These are phyloP conservation scores for Rosa lucieae DNA, from an alignment of 306 rosid species.

Conservation along the genomic window DNA sequence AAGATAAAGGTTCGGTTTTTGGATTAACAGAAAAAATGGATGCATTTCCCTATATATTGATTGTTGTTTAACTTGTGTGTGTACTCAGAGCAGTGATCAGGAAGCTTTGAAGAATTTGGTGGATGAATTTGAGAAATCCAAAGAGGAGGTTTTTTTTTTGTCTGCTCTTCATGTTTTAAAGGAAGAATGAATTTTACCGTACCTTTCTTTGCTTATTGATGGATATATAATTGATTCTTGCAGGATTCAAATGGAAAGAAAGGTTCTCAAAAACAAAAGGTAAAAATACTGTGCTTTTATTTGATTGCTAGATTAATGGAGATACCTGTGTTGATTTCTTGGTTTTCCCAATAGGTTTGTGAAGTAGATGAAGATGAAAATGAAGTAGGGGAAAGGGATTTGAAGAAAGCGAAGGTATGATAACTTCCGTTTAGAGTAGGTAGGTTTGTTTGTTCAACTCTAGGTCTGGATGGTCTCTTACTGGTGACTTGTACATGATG, in stretches of 20 bases:
- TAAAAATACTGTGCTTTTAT: neutral
- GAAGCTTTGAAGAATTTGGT: slow-evolving; percentile 60
- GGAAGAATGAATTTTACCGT: neutral
- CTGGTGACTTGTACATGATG: neutral
- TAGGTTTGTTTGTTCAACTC: neutral
- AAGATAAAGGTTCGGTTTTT: neutral
- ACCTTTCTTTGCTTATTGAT: neutral
- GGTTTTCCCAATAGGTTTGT: slow-evolving; percentile 31
- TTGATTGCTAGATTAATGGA: neutral
- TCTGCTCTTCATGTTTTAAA: neutral
- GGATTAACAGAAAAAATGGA: neutral
- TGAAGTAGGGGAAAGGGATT: slow-evolving; percentile 35
- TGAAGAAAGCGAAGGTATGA: slow-evolving; percentile 48
- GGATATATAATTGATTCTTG: slow-evolving; percentile 18
- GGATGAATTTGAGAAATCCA: slow-evolving; percentile 30
- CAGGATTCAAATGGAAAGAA: slow-evolving; percentile 22
- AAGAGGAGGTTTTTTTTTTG: slow-evolving; percentile 1
- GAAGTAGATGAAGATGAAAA: slow-evolving; percentile 36
- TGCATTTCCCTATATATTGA: neutral
- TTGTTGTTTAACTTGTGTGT: neutral
- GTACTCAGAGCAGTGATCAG: slow-evolving; percentile 59
- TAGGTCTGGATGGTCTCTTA: neutral
- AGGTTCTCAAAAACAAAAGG: neutral
- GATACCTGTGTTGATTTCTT: neutral
- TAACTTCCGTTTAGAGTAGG: neutral